A percentile compares a stretch with the other conserved stretches of the same genome.
These are phyloP conservation scores for Stevia rebaudiana DNA, from an alignment of 140 eudicot genomes.

Conservation along the genomic window DNA sequence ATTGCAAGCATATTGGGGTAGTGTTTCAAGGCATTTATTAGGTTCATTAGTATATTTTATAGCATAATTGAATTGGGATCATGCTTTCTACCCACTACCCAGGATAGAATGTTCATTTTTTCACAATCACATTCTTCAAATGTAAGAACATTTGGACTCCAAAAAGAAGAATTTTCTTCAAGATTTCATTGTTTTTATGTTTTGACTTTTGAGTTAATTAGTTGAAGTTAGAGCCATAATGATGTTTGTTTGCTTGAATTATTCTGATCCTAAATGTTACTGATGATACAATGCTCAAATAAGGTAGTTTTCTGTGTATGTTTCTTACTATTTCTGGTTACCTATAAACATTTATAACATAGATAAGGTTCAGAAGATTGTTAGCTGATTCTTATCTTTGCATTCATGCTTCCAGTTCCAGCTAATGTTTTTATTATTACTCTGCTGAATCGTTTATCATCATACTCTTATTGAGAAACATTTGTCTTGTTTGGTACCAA, in stretches of 20 bases:
- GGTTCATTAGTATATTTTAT: slow-evolving; percentile 6
- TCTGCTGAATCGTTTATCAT: too few relatives aligned
- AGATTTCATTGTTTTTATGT: background rate
- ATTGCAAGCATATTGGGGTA: background rate
- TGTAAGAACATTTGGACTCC: background rate
- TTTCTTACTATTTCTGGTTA: too few relatives aligned
- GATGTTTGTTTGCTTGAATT: background rate
- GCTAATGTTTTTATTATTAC: too few relatives aligned
- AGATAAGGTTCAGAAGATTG: too few relatives aligned
- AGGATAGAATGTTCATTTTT: background rate
- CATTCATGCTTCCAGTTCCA: too few relatives aligned
- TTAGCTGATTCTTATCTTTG: too few relatives aligned
- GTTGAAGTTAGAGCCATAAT: background rate
- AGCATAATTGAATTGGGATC: background rate
- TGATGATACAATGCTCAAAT: too few relatives aligned
- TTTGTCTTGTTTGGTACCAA: too few relatives aligned
- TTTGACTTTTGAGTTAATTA: slow-evolving; percentile 1
- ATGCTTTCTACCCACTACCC: background rate
- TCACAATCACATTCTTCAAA: background rate
- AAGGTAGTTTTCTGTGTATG: too few relatives aligned
- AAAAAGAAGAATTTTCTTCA: background rate
- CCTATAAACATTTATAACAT: too few relatives aligned
- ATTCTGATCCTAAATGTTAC: background rate
- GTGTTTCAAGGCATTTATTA: background rate
- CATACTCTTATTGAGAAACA: too few relatives aligned